These are phyloP conservation scores for Neckera pumila DNA, from an alignment of 225 moss, liverwort and hornwort species.

Conservation along the genomic window DNA sequence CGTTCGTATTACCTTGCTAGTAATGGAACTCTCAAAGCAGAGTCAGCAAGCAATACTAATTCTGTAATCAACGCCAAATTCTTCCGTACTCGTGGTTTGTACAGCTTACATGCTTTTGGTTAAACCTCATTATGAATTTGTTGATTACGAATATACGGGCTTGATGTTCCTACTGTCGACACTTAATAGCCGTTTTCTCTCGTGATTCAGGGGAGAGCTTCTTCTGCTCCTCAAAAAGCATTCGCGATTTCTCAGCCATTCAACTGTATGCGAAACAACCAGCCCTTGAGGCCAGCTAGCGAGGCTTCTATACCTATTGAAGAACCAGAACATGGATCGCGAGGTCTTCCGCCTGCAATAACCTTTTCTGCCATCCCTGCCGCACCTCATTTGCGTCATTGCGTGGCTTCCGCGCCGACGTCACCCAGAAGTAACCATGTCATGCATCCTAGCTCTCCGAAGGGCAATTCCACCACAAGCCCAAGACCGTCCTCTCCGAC, in stretches of 20 bases:
- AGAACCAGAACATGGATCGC: background rate
- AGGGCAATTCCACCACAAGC: background rate
- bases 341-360: background rate
- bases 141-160: background rate
- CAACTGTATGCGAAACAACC: conserved; percentile 9
- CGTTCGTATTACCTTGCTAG: background rate
- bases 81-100: background rate
- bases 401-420: conserved; percentile 25
- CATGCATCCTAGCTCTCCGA: conserved; percentile 9
- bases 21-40: background rate
- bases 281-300: conserved; percentile 7
- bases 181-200: background rate
- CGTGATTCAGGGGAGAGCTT: conserved; percentile 25
- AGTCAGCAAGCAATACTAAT: background rate
- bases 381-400: conserved; percentile 30
- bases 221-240: conserved; percentile 16
- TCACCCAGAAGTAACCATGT: conserved; percentile 16
- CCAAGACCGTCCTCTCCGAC: background rate
- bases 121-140: background rate
- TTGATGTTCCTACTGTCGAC: background rate
- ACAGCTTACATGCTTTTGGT: background rate
- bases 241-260: conserved; percentile 5
- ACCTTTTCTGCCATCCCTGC: conserved; percentile 16
- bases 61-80: background rate
- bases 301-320: conserved; percentile 1